Base-by-base conservation (phyloP, 2,329 filamentous ascomycete genomes). In the Aspergillus ochraceoroseus region DNA sequence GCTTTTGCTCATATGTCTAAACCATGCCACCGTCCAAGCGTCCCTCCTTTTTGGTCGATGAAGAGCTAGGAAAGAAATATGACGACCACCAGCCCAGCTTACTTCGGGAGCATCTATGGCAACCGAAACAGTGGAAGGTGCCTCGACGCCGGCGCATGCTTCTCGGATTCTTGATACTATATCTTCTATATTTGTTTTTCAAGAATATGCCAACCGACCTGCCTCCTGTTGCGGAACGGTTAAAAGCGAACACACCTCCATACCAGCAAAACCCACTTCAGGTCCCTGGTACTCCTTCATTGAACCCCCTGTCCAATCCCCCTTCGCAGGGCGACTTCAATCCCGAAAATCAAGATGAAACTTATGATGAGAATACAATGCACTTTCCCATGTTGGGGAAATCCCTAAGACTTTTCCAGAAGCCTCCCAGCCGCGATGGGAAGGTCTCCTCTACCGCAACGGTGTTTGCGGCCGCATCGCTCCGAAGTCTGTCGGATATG, bases 401-500 rank as follows among this genome's bases (percentile, higher is more conserved):
- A 12, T 80, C 82, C 3, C 68, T 95, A 27, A 76, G 80, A 28
- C 72, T 70, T 8, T 77, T 83, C 29, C 60, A 70, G 5, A 68
- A 64, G 13, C 79, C 77, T 0, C 67, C 68, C 17, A 80, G 80
- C 3, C 63, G 65, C 33, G 67, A 68, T 38, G 22, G 47, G 59
- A 20, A 66, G 25, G 86, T 85, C 56, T 76, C 76, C 35, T 88
- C 88, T 55, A 48, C 37, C 34, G 49, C 51, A 15, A 75, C 95
- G 11, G 64, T 95, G 2, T 95, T 95, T 59, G 83, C 82, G 3
- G 81, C 85, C 3, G 82, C 85, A 0, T 88, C 75, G 46, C 65
- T 94, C 35, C 77, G 77, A 60, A 92, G 86, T 57, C 79, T 81
- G 11, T 76, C 85, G 0, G 75, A 76, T 20, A 62, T 95, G 38